Conservation (phyloP, 305 asterid genomes). For the Solanum hybrid region DNA sequence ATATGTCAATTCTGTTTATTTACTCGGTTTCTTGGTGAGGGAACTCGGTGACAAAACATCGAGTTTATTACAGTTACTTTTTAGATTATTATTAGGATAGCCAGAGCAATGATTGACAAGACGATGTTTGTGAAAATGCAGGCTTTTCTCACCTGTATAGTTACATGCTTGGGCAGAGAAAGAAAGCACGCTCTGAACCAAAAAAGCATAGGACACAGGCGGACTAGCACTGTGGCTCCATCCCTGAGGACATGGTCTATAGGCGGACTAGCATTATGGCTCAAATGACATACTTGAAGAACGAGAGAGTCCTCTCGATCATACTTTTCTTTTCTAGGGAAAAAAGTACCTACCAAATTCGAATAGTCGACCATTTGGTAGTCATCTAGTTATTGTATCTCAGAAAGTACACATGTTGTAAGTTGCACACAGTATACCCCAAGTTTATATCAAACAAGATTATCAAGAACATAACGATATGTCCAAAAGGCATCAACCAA, state of each 20-base stretch:
- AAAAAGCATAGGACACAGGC: slow-evolving; percentile 32
- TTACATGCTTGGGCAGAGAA: slow-evolving; percentile 84
- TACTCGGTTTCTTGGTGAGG: not conserved
- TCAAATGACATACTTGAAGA: not conserved
- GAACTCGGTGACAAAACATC: not conserved
- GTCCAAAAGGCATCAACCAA: not conserved
- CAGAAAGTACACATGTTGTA: not conserved
- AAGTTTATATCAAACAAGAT: not conserved
- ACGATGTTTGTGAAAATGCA: slow-evolving; percentile 1
- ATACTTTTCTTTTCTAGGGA: not conserved
- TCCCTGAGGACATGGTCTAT: not conserved
- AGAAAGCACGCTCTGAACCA: slow-evolving; percentile 52
- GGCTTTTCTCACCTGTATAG: slow-evolving; percentile 67
- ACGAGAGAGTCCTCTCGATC: not conserved
- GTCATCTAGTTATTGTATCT: not conserved
- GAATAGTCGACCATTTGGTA: not conserved
- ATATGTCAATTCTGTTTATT: not conserved
- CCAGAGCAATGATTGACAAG: not conserved
- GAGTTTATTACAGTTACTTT: not conserved
- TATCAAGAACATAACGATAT: not conserved
- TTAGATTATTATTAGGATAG: not conserved
- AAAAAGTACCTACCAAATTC: not conserved
- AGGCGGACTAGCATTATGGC: not conserved
- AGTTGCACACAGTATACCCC: not conserved
- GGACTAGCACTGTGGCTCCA: not conserved